A percentile compares a stretch with the other conserved stretches of the same genome.
phyloP scores from a whole-genome alignment of 75 land plant species.

The Pinus taeda region DNA sequence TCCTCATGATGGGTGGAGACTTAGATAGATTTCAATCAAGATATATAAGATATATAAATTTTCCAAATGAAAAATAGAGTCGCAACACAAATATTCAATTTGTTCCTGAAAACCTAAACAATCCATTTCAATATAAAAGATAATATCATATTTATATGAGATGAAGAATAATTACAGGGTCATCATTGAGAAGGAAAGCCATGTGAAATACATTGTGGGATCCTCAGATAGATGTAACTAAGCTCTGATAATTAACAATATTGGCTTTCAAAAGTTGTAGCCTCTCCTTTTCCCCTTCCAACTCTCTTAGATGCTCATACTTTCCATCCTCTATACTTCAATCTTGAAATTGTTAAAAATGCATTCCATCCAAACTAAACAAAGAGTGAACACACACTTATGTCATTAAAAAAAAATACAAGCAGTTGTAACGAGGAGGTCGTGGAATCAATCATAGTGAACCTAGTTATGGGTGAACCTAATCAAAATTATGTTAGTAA shows the following conservation, averaged over 20 bases:
- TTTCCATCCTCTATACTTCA: neutral
- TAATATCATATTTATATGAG: neutral
- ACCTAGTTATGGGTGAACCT: neutral
- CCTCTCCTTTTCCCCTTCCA: conserved; percentile 12
- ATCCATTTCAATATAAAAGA: neutral
- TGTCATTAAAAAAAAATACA: too few species aligned
- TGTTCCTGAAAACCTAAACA: neutral
- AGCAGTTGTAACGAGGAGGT: too few species aligned
- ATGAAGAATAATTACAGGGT: neutral
- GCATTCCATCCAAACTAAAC: too few species aligned
- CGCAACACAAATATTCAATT: too few species aligned
- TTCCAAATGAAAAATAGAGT: too few species aligned
- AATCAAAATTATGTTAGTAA: too few species aligned
- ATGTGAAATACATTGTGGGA: conserved; percentile 12
- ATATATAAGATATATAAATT: too few species aligned
- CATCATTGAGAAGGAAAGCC: neutral
- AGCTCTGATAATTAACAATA: conserved; percentile 18
- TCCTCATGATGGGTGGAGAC: too few species aligned
- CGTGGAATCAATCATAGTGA: too few species aligned
- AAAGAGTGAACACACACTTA: too few species aligned
- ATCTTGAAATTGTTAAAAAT: too few species aligned
- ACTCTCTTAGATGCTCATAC: neutral
- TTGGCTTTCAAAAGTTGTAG: conserved; percentile 13
- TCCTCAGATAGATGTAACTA: conserved; percentile 12
- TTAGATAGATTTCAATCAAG: too few species aligned